phyloP scores from a whole-genome alignment of 2,329 filamentous ascomycete species.

The Pyricularia pennisetigena region DNA sequence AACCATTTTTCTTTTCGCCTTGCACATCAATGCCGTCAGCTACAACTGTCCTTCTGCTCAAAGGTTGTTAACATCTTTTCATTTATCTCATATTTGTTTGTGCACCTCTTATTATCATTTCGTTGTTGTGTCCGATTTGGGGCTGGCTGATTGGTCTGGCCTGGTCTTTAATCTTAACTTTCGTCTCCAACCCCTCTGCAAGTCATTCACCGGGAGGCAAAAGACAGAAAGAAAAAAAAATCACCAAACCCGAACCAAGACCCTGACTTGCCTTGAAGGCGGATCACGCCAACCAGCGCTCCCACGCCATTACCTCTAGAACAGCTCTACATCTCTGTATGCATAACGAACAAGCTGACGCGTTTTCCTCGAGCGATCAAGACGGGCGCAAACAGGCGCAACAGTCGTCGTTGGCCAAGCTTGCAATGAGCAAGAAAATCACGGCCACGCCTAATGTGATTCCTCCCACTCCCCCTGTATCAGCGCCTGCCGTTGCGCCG shows the following conservation, averaged over 20 bases:
- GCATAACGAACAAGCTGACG: constrained; percentile 1
- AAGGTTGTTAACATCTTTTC: not conserved
- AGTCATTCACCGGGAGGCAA: not conserved
- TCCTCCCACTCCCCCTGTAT: constrained; percentile 15
- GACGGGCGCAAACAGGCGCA: constrained; percentile 12
- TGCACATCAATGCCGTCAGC: constrained; percentile 2
- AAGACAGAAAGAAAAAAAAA: not conserved
- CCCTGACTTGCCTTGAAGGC: not conserved
- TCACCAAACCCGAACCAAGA: not conserved
- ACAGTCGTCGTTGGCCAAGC: constrained; percentile 17
- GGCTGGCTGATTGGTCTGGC: not conserved
- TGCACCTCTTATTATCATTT: not conserved
- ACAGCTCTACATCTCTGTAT: not conserved
- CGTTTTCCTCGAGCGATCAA: not conserved
- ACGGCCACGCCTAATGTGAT: constrained; percentile 20
- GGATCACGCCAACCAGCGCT: not conserved
- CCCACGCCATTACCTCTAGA: not conserved
- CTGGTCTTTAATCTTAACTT: not conserved
- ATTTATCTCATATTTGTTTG: not conserved
- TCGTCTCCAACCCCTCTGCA: not conserved
- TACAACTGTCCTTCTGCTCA: not conserved
- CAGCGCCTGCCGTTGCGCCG: constrained; percentile 6
- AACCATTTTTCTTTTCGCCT: not conserved
- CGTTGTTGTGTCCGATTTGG: not conserved
- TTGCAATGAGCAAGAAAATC: constrained; percentile 26